Conservation (phyloP, 805 yeast genomes). For the Wickerhamomyces hampshirensis region DNA sequence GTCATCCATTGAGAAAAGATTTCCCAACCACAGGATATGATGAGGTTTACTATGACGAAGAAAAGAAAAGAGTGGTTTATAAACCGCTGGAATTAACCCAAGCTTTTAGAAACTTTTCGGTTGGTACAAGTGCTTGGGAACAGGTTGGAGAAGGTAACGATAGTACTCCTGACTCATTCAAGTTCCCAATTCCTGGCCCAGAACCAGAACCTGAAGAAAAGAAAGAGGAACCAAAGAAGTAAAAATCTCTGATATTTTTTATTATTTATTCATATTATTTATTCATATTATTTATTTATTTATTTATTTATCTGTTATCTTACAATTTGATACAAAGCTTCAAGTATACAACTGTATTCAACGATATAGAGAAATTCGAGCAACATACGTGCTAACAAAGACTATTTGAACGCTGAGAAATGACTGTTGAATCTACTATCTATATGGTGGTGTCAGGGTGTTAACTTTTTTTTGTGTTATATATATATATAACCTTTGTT, state of each 20-base stretch:
- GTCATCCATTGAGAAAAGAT: slow-evolving; percentile 87
- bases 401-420: too few relatives aligned
- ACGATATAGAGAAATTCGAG: too few relatives aligned
- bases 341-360: too few relatives aligned
- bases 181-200: slow-evolving; percentile 77
- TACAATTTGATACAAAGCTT: slow-evolving; percentile 3
- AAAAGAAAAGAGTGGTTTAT: slow-evolving; percentile 82
- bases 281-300: slow-evolving; percentile 17
- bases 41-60: slow-evolving; percentile 86
- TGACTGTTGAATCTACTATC: too few relatives aligned
- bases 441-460: too few relatives aligned
- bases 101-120: slow-evolving; percentile 87
- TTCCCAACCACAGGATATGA: slow-evolving; percentile 92
- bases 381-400: too few relatives aligned
- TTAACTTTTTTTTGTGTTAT: too few relatives aligned
- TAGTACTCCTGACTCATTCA: slow-evolving; percentile 73
- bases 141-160: slow-evolving; percentile 87
- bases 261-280: slow-evolving; percentile 6
- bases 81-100: slow-evolving; percentile 89
- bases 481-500: not conserved
- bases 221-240: slow-evolving; percentile 21
- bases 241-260: not conserved
- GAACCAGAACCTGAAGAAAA: slow-evolving; percentile 52
- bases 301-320: slow-evolving; percentile 16
- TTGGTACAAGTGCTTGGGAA: slow-evolving; percentile 88